Evolutionary conservation across 2,329 filamentous ascomycete species (phyloP), one percentile per base, ranked within the genome.

Genomic region (Nectriaceae sp.): DNA sequence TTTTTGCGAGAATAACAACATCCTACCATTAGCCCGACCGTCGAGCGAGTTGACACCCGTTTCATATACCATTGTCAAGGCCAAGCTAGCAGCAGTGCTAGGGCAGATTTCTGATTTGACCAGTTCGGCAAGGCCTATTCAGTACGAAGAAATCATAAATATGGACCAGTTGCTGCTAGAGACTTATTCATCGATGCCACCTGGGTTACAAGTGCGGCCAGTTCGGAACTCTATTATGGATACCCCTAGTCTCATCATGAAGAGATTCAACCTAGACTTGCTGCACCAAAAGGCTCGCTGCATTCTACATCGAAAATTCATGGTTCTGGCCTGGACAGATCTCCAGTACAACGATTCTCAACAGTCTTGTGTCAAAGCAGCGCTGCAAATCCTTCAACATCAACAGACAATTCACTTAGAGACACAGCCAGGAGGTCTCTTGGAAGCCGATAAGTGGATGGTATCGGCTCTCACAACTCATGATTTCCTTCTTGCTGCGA

Each of bases 401-500:
- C 56, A 59, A 2, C 46, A 46, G 0, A 48, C 41, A 3, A 59
- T 60, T 4, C 8, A 50, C 3, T 51, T 53, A 2, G 56, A 59
- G 11, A 53, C 59, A 0, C 56, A 57, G 19, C 41, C 51, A 0
- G 56, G 56, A 1, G 56, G 54, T 0, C 24, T 57, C 0, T 5
- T 59, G 1, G 51, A 50, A 2, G 33, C 52, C 0, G 54, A 59
- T 0, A 41, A 44, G 1, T 59, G 56, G 56, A 59, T 59, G 5
- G 33, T 59, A 0, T 51, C 52, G 1, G 59, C 56, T 0, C 46
- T 59, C 0, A 54, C 55, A 1, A 40, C 42, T 2, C 48, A 59
- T 8, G 56, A 59, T 42, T 59, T 59, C 18, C 44, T 55, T 0
- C 21, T 59, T 0, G 56, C 56, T 1, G 55, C 56, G 0, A 59